These are phyloP conservation scores for Candida neerlandica DNA, from an alignment of 1,139 yeast genomes.

Conservation along the genomic window DNA sequence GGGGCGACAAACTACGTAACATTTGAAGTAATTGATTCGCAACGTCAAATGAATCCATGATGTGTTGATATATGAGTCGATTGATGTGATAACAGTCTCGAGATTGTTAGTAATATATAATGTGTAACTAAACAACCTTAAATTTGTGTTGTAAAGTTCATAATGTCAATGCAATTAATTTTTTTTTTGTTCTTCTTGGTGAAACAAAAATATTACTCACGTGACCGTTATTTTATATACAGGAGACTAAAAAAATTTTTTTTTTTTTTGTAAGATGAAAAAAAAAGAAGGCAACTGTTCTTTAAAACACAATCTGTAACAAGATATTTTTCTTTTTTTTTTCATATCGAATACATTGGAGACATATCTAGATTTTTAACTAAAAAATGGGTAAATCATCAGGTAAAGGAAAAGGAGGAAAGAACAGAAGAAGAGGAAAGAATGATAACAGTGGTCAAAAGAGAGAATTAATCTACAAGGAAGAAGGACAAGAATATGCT, in stretches of 20 bases:
- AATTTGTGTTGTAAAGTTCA: too few species aligned
- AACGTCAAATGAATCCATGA: conserved; percentile 81
- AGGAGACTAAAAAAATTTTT: conserved; percentile 1
- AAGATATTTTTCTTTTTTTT: conserved; percentile 4
- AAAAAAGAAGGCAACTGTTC: conserved; percentile 5
- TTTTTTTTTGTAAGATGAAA: background rate
- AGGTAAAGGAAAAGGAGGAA: conserved; percentile 64
- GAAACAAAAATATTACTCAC: background rate
- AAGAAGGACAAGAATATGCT: conserved; percentile 98
- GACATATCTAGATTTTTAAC: background rate
- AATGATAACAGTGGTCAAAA: conserved; percentile 88
- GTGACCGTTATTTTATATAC: background rate
- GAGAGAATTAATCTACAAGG: conserved; percentile 89
- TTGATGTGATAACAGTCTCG: background rate
- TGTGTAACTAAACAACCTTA: background rate
- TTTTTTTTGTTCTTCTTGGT: conserved; percentile 1
- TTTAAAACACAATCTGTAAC: conserved; percentile 2
- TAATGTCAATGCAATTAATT: background rate
- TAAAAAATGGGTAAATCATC: conserved; percentile 50
- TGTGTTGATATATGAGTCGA: background rate
- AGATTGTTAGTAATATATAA: background rate
- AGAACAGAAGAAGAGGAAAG: conserved; percentile 99
- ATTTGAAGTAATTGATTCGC: conserved; percentile 68
- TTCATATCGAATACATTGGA: background rate
- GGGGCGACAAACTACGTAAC: conserved; percentile 63